Percentiles rank a stretch among this genome's conserved stretches.
phyloP scores from a whole-genome alignment of 2,329 filamentous ascomycete species.

The Macrophomina pseudophaseolina region DNA sequence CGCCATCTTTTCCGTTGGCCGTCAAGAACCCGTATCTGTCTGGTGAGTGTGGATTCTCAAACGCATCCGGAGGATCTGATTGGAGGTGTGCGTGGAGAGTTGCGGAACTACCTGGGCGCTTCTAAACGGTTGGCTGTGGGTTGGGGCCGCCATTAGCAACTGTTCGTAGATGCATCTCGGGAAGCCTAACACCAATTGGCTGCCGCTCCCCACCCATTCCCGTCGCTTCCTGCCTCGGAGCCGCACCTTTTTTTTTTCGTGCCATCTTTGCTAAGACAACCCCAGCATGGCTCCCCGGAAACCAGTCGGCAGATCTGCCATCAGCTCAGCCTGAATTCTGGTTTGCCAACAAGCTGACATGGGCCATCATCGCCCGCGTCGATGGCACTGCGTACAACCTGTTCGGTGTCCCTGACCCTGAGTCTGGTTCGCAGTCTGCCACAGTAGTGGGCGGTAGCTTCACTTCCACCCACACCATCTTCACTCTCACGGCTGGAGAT shows the following conservation, averaged over 20 bases:
- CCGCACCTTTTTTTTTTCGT: conserved; percentile 15
- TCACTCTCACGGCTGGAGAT: conserved; percentile 45
- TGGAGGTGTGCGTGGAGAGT: conserved; percentile 8
- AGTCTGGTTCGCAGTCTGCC: conserved; percentile 38
- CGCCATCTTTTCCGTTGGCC: conserved; percentile 52
- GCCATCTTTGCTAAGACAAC: conserved; percentile 23
- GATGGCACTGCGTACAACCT: conserved; percentile 49
- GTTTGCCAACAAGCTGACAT: conserved; percentile 48
- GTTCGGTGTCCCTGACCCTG: conserved; percentile 44
- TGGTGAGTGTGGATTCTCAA: conserved; percentile 29
- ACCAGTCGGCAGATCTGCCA: conserved; percentile 44
- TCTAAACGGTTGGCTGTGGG: not conserved
- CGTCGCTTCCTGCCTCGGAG: conserved; percentile 9
- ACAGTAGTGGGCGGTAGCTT: conserved; percentile 44
- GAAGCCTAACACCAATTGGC: conserved; percentile 15
- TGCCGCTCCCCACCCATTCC: conserved; percentile 13
- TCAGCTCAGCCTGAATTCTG: conserved; percentile 50
- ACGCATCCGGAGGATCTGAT: not conserved
- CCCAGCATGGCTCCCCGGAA: conserved; percentile 50
- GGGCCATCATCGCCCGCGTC: conserved; percentile 50
- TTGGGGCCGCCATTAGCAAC: conserved; percentile 8
- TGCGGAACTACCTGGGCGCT: not conserved
- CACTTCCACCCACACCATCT: conserved; percentile 50
- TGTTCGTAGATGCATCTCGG: conserved; percentile 19
- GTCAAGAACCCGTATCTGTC: conserved; percentile 52